A percentile compares a stretch with the other conserved stretches of the same genome.
These are phyloP conservation scores for Euphorbia tirucalli DNA, from an alignment of 345 rosid genomes.

Conservation along the genomic window DNA sequence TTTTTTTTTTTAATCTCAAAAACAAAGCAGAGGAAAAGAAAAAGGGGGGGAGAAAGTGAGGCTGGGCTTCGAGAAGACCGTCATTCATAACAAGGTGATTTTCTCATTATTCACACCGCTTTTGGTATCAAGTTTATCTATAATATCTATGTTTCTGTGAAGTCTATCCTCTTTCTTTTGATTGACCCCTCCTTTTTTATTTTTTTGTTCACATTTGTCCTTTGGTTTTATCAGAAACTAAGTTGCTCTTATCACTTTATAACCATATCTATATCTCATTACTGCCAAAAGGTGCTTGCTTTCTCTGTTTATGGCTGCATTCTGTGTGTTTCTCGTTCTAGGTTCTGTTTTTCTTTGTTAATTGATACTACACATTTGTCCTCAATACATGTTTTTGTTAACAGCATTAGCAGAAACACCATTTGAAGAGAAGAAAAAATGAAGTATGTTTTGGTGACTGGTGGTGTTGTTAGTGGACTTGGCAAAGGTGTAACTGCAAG, in stretches of 20 bases:
- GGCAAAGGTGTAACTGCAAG: slow-evolving; percentile 37
- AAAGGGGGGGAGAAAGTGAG: slow-evolving; percentile 52
- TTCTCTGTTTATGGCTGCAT: background rate
- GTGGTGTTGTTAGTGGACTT: slow-evolving; percentile 37
- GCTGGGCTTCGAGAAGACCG: slow-evolving; percentile 18
- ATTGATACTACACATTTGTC: background rate
- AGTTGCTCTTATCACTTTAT: background rate
- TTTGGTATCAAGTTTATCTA: background rate
- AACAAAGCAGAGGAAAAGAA: slow-evolving; percentile 5
- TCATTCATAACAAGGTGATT: slow-evolving; percentile 17
- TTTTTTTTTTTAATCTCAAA: background rate
- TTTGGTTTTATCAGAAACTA: slow-evolving; percentile 18
- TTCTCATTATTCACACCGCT: slow-evolving; percentile 13
- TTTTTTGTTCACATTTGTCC: slow-evolving; percentile 8
- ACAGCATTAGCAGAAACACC: background rate
- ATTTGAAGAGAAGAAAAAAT: background rate
- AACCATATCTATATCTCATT: background rate
- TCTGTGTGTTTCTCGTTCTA: slow-evolving; percentile 2
- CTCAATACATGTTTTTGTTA: background rate
- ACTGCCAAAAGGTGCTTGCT: background rate
- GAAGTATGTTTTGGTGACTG: slow-evolving; percentile 35
- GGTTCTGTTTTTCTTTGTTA: background rate
- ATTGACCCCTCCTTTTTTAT: no score
- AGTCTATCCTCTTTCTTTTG: background rate
- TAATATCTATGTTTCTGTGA: background rate